Conservation (phyloP, 805 yeast species). For the Tetrapisispora fleetii region DNA sequence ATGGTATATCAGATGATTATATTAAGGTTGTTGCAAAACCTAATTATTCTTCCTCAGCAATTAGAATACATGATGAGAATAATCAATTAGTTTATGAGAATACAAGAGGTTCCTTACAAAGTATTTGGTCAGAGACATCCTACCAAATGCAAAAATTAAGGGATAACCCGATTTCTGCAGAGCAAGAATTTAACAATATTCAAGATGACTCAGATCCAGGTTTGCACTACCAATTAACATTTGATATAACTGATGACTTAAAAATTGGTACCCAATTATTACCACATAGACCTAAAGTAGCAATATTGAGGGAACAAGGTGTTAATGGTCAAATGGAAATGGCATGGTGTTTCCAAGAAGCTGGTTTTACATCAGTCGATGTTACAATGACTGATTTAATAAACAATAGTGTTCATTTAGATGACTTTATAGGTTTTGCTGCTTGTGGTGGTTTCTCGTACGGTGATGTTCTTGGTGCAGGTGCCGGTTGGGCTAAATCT, state of each 20-base stretch:
- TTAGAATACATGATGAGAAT: conserved; percentile 38
- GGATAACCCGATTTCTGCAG: conserved; percentile 87
- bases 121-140: conserved; percentile 80
- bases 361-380: conserved; percentile 90
- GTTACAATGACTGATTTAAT: conserved; percentile 94
- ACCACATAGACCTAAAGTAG: conserved; percentile 65
- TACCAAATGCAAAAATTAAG: conserved; percentile 83
- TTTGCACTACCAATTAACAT: conserved; percentile 69
- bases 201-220: conserved; percentile 85
- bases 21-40: conserved; percentile 66
- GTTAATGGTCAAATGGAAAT: conserved; percentile 96
- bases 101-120: conserved; percentile 65
- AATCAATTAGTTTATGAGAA: conserved; percentile 34
- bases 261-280: conserved; percentile 24
- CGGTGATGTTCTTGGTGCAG: conserved; percentile 98
- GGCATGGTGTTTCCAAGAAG: conserved; percentile 94
- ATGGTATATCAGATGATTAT: conserved; percentile 47
- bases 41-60: conserved; percentile 38
- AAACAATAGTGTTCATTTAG: conserved; percentile 58
- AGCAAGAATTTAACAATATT: conserved; percentile 70
- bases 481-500: conserved; percentile 98
- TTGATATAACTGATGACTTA: conserved; percentile 44
- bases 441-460: conserved; percentile 99
- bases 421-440: conserved; percentile 83
- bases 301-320: conserved; percentile 96